Evolutionary conservation across 495 filamentous ascomycete genomes (phyloP), one percentile per base, ranked within the genome.

Genomic region (Aspergillus cristatus): DNA sequence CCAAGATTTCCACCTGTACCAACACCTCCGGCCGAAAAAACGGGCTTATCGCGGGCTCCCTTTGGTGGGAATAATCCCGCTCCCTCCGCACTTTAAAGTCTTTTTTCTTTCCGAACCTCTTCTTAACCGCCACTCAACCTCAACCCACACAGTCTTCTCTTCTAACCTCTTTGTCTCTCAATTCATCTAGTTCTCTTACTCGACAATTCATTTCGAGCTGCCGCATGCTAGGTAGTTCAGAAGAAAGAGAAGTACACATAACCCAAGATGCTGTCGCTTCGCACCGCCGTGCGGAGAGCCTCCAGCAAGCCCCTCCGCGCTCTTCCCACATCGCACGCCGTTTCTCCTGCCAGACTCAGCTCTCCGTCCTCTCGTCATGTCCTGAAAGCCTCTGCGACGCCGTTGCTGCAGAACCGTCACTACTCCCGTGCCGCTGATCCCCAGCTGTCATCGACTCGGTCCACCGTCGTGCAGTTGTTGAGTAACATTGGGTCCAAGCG

Each of bases 401-500:
- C 62, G 24, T 40, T 55, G 26, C 42, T 55, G 36, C 61, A 64
- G 37, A 38, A 35, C 34, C 70, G 71, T 35, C 42, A 48, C 24
- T 74, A 72, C 46, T 68, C 69, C 24, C 70, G 70, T 30, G 52
- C 63, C 5, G 35, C 62, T 7, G 70, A 72, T 31, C 47, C 67
- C 41, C 56, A 69, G 35, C 51, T 74, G 14, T 71, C 67, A 26
- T 70, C 71, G 12, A 94, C 89, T 29, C 79, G 91, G 40, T 81
- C 80, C 18, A 94, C 93, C 38, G 89, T 98, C 28, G 80, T 96
- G 43, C 89, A 95, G 64, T 70, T 96, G 41, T 72, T 97, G 40
- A 94, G 87, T 68, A 94, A 93, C 57, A 91, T 97, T 50, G 89
- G 86, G 31, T 95, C 89, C 34, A 96, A 94, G 74, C 75, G 91